Evolutionary conservation across 176 grass and related monocot species (phyloP), one percentile per base, ranked within the genome.

Genomic region (Oryza coarctata): DNA sequence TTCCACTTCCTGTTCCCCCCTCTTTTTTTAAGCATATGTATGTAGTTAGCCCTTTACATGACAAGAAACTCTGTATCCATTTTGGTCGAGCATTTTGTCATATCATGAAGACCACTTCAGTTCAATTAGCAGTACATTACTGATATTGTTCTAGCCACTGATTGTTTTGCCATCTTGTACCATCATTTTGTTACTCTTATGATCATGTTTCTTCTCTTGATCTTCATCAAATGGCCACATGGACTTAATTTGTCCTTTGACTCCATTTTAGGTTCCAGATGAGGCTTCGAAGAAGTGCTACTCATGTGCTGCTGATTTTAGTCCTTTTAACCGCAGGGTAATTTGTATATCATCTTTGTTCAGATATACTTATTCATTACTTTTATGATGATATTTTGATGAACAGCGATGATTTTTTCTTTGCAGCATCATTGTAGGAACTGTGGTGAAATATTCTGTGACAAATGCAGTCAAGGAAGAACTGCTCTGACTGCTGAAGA

Each of bases 391-490:
- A 74, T 75, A 18, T 77, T 82, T 31, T 77, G 6, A 74, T 85
- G 38, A 68, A 30, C 71, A 75, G 39, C 76, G 6, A 40, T 28
- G 17, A 29, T n/a, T 28, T 61, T 29, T 28, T 89, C 32, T 50
- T 60, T 50, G 34, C 88, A 99, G 96, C 96, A 99, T 85, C 96
- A 99, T 80, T 99, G 96, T 86, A 87, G 96, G 85, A 99, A 99
- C 52, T 99, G 96, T 90, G 96, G 96, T 63, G 96, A 99, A 68
- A 92, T 99, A 77, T 99, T 95, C 63, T 95, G 96, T 87, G 96
- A 99, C 83, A 99, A 99, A 86, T 99, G 96, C 72, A 95, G 84
- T 40, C 91, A 95, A 70, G 96, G 93, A 84, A 94, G 96, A 91
- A 95, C 88, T 81, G 80, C 91, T 81, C 89, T 99, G 68, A 99